phyloP scores from a whole-genome alignment of 2,329 filamentous ascomycete genomes.

The Cucurbitaria berberidis region DNA sequence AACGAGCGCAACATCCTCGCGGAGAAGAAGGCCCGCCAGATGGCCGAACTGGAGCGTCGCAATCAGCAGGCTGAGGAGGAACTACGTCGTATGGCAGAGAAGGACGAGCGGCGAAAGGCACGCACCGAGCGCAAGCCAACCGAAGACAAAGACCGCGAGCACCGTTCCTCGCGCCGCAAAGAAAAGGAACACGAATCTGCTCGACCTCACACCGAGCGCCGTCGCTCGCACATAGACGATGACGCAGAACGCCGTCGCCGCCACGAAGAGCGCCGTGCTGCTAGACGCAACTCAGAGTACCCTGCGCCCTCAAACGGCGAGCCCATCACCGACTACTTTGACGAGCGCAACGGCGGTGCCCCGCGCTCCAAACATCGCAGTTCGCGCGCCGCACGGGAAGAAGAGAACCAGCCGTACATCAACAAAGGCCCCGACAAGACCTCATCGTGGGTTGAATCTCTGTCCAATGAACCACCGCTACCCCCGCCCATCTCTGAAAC shows the following conservation, averaged over 20 bases:
- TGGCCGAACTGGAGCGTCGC: constrained; percentile 48
- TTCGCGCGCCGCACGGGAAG: constrained; percentile 35
- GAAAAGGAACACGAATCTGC: constrained; percentile 39
- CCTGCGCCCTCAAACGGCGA: constrained; percentile 39
- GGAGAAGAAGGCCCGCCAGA: constrained; percentile 47
- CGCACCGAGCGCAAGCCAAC: constrained; percentile 39
- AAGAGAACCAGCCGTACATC: constrained; percentile 45
- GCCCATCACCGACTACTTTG: constrained; percentile 53
- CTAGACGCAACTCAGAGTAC: constrained; percentile 47
- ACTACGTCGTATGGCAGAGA: constrained; percentile 49
- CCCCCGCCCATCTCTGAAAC: constrained; percentile 55
- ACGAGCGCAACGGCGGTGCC: constrained; percentile 48
- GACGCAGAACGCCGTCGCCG: constrained; percentile 48
- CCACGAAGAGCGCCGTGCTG: constrained; percentile 52
- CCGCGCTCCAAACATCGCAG: constrained; percentile 35
- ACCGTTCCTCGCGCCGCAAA: constrained; percentile 45
- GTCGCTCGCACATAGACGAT: constrained; percentile 45
- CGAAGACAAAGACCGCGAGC: constrained; percentile 43
- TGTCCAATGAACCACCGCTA: constrained; percentile 55
- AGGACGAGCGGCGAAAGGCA: constrained; percentile 42
- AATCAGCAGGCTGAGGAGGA: constrained; percentile 48
- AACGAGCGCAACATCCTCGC: constrained; percentile 41
- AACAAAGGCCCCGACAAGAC: constrained; percentile 55
- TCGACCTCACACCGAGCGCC: constrained; percentile 43
- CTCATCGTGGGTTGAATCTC: constrained; percentile 56